phyloP scores from a whole-genome alignment of 2,329 filamentous ascomycete genomes.

The Aspergillus spinulosporus region DNA sequence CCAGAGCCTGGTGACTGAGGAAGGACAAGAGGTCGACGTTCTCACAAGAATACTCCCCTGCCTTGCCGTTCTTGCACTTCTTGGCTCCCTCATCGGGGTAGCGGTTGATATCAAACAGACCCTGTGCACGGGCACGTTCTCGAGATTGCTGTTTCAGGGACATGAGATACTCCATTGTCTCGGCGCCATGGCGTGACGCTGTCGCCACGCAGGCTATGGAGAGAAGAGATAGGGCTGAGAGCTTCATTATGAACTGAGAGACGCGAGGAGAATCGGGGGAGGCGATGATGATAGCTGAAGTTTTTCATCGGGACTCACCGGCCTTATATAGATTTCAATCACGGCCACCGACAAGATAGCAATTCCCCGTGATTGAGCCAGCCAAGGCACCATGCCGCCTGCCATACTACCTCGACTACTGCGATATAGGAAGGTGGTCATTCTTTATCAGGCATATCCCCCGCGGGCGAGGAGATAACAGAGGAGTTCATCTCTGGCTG shows the following conservation, averaged over 20 bases:
- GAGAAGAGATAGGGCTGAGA: conserved; percentile 17
- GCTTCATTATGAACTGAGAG: conserved; percentile 15
- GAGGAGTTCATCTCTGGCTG: not conserved
- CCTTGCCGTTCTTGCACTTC: conserved; percentile 19
- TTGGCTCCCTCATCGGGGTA: conserved; percentile 14
- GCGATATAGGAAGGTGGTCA: conserved; percentile 9
- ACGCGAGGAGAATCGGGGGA: not conserved
- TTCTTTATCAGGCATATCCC: not conserved
- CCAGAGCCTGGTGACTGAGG: conserved; percentile 23
- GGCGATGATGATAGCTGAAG: not conserved
- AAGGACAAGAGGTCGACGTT: conserved; percentile 21
- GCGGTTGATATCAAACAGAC: conserved; percentile 17
- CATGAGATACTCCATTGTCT: conserved; percentile 21
- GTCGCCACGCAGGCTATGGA: conserved; percentile 11
- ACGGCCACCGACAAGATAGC: not conserved
- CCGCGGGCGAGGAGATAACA: conserved; percentile 5
- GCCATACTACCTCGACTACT: not conserved
- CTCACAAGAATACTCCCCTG: conserved; percentile 21
- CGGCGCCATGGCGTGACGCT: conserved; percentile 14
- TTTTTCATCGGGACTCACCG: not conserved
- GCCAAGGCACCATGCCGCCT: conserved; percentile 1
- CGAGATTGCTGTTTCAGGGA: conserved; percentile 17
- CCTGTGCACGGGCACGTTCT: conserved; percentile 15
- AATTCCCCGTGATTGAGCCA: not conserved
- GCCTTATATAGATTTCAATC: conserved; percentile 4